Evolutionary conservation across 176 grass and related monocot genomes (phyloP), one percentile per base, ranked within the genome.

Genomic region (Metroxylon sagu): DNA sequence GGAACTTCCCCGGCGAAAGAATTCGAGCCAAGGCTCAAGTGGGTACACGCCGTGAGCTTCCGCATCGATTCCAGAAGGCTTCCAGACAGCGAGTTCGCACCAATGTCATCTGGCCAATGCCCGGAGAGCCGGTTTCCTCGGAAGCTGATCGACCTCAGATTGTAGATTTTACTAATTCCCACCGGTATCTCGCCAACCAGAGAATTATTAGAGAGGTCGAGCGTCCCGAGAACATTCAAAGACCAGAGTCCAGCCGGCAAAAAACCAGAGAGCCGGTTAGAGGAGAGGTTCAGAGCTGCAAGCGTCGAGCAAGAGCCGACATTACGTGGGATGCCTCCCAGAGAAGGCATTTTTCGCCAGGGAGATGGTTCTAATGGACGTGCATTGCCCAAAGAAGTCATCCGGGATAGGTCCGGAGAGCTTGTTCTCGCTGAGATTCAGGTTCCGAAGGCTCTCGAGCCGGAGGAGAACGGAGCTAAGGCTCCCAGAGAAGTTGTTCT

Each of bases 91-190:
- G 59, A 64, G 70, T 92, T 98, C 62, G 71, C 72, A 27, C 81
- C 69, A 27, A 85, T 80, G 79, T 98, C 94, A 4, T 85, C 79
- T 0, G 94, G 88, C 23, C 92, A 79, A 66, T 50, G 60, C 16
- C 94, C 88, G 2, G 79, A 81, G 65, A 98, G 75, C 56, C 69
- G 72, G 62, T 98, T 98, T 4, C 76, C 56, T 52, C 68, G 51
- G 66, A 98, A 56, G 85, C 76, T 84, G 6, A 98, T 71, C 31
- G 43, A 61, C 63, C 82, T 84, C 27, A 98, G 79, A 73, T 98
- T 98, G 56, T 85, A 85, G 85, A 98, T 98, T 78, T 52, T 69
- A 67, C 85, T 89, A 56, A 98, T 74, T 60, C 94, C 94, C 1
- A 78, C 67, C 1, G 88, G 94, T 25, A 98, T 57, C 50, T 93